Base-by-base conservation (phyloP, 2,329 filamentous ascomycete genomes). In the Phaeosphaeriaceae sp. region DNA sequence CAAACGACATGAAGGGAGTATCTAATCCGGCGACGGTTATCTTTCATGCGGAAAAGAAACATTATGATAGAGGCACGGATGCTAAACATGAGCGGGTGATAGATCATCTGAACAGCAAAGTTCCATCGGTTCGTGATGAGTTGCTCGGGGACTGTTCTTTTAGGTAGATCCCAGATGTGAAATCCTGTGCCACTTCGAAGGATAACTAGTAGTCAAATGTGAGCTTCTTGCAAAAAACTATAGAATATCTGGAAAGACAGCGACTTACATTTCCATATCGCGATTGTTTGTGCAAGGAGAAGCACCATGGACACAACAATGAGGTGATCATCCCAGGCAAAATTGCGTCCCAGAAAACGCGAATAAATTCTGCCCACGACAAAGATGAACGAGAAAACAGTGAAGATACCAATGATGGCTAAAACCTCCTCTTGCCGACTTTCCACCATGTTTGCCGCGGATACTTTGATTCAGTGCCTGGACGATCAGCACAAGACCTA, bases 51-150 rank as follows among this genome's bases (percentile, higher is more conserved):
- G 39, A 70, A 71, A 3, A 74, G 62, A 37, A 74, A 74, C 56
- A 71, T 56, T 38, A 74, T 70, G 42, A 74, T 69, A 11, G 71
- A 72, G 17, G 69, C 68, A 41, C 72, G 63, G 42, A 74, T 71
- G 6, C 63, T 44, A n/a, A 66, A 65, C 61, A 74, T 68, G 42
- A 72, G 36, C 7, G 72, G 72, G 36, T 74, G 71, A 45, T 74
- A 74, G 32, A 73, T 50, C 62, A 74, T 62, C 35, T 74, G 72
- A 6, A 73, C 65, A 2, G 68, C 62, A 34, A 73, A 71, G 41
- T 60, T 71, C 68, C 70, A 73, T 45, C 66, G 61, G 33, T 61
- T 11, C 1, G 64, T 60, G 13, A 54, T 51, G 23, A 72, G 51
- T 39, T 70, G 56, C 35, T 70, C 56, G 3, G 50, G 53, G n/a